A percentile compares a stretch with the other conserved stretches of the same genome.
Evolutionary conservation across 805 yeast genomes (phyloP).

Genomic region (Yarrowia sp.): DNA sequence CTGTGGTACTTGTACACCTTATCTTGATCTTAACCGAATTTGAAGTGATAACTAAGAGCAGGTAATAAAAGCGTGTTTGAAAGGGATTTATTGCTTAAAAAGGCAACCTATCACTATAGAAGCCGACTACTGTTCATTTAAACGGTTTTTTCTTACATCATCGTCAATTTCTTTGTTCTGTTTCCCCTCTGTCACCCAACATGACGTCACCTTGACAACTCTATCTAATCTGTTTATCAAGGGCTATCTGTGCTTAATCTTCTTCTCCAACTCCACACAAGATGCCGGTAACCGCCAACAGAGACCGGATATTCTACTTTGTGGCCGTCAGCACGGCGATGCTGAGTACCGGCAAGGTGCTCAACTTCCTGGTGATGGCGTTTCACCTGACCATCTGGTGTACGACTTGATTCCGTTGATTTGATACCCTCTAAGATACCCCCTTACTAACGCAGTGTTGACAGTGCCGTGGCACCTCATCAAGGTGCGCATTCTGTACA

Average conservation of each 20-base stretch:
- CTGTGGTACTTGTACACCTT: too few species aligned
- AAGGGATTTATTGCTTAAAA: too few species aligned
- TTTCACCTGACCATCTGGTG: slow-evolving; percentile 14
- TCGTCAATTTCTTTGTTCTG: too few species aligned
- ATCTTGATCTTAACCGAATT: too few species aligned
- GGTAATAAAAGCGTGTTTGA: too few species aligned
- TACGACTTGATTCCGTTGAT: neutral
- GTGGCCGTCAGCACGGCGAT: slow-evolving; percentile 14
- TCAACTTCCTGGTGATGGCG: slow-evolving; percentile 20
- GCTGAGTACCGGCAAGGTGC: slow-evolving; percentile 24
- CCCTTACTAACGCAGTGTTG: slow-evolving; percentile 21
- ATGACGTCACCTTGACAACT: neutral
- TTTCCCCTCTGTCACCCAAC: too few species aligned
- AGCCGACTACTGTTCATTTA: too few species aligned
- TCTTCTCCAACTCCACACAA: slow-evolving; percentile 8
- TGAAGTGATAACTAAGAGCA: too few species aligned
- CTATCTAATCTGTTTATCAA: neutral
- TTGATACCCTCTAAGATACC: slow-evolving; percentile 7
- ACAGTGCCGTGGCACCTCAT: slow-evolving; percentile 30
- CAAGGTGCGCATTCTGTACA: slow-evolving; percentile 36
- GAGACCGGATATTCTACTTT: slow-evolving; percentile 35
- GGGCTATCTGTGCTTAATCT: neutral
- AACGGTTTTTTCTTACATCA: too few species aligned
- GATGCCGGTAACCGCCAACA: slow-evolving; percentile 30
- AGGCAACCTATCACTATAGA: too few species aligned